Evolutionary conservation across 352 stramenopile genomes (phyloP), one percentile per base, ranked within the genome.

Genomic region (Pythium coloratum): DNA sequence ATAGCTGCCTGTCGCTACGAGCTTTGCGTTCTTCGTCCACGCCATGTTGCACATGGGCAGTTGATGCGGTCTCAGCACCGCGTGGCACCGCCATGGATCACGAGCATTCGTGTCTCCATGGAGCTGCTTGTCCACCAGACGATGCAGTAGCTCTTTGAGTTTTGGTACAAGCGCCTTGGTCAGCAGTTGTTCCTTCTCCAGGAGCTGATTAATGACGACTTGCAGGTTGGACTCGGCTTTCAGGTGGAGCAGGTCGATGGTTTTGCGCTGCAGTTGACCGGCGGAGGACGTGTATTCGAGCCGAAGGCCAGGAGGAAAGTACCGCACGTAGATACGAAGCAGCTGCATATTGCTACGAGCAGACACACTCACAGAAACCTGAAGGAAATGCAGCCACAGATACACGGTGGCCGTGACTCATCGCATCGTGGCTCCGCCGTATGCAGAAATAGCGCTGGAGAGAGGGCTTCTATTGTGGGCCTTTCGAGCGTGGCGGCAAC

Each of bases 41-140:
- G 78, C 75, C 65, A 91, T 82, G 64, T 94, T 94, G 55, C 82
- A 84, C 66, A 88, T 86, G 16, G 86, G 86, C 18, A 84, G 72
- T 54, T 80, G 75, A 53, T 94, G 86, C 16, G 82, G 72, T 6
- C 77, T 72, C 9, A 90, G 58, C 20, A 75, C 70, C 5, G 78
- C 84, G 60, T 76, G 75, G n/a, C 78, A 56, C 9, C 36, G 63
- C 40, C 81, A 81, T 12, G 59, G 14, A 40, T 75, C 69, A 24
- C 59, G 57, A 16, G 76, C 60, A 24, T 49, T 76, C 16, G 67
- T 53, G n/a, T 74, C 63, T n/a, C 70, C 55, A 3, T 59, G 51
- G 13, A 90, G 69, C 33, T 92, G 83, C 36, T 90, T 90, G 18
- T 92, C 77, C n/a, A 91, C 76, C 10, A 94, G 79, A 3, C 73